Evolutionary conservation across 305 asterid species (phyloP).

Genomic region (Galium porrigens): DNA sequence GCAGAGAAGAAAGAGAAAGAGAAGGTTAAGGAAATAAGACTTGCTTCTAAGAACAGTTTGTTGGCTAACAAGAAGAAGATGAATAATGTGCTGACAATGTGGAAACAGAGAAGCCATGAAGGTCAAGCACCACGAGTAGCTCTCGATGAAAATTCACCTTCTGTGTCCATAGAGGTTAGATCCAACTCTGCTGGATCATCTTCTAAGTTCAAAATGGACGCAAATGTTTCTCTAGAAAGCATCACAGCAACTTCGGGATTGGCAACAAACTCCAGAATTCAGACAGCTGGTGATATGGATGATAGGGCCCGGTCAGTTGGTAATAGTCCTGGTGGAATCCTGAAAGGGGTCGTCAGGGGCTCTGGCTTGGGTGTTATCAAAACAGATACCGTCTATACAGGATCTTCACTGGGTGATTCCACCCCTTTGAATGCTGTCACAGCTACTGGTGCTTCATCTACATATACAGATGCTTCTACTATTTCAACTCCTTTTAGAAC

Average conservation of each 20-base stretch:
- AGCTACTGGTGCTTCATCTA: slow-evolving; percentile 31
- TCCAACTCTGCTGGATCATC: slow-evolving; percentile 34
- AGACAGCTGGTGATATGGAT: slow-evolving; percentile 40
- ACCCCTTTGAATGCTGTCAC: slow-evolving; percentile 26
- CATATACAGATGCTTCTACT: slow-evolving; percentile 34
- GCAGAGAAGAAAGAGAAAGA: slow-evolving; percentile 98
- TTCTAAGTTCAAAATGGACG: slow-evolving; percentile 39
- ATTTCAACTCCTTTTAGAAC: slow-evolving; percentile 54
- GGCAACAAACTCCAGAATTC: slow-evolving; percentile 26
- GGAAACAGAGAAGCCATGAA: slow-evolving; percentile 97
- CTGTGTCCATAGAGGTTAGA: slow-evolving; percentile 41
- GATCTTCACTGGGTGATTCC: slow-evolving; percentile 36
- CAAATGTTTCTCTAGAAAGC: slow-evolving; percentile 29
- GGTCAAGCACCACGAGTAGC: slow-evolving; percentile 86
- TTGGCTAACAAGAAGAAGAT: slow-evolving; percentile 93
- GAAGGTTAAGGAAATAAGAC: slow-evolving; percentile 64
- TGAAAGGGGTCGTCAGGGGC: slow-evolving; percentile 79
- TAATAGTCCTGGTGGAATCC: slow-evolving; percentile 47
- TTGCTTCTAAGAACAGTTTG: slow-evolving; percentile 85
- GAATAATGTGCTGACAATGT: slow-evolving; percentile 82
- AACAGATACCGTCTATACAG: slow-evolving; percentile 51
- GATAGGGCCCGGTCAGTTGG: slow-evolving; percentile 41
- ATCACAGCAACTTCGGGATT: slow-evolving; percentile 25
- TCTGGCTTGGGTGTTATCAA: slow-evolving; percentile 84
- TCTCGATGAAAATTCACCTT: slow-evolving; percentile 42